Base-by-base conservation (phyloP, 176 grass and related monocot species). In the Bonia amplexicaulis region DNA sequence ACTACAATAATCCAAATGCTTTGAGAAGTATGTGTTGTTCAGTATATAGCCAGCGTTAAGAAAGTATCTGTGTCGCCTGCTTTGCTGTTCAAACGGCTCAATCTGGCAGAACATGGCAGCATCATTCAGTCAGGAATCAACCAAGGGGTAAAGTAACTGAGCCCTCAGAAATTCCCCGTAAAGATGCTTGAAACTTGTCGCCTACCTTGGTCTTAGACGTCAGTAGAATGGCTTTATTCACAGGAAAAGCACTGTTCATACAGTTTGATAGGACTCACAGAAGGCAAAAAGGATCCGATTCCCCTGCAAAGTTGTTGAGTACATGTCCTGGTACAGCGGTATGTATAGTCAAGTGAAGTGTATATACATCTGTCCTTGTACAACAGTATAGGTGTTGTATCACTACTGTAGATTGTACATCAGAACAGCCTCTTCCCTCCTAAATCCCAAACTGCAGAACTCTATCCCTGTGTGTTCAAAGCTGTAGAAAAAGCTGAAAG, bases 31-130 rank as follows among this genome's bases (percentile, higher is more conserved):
- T 62, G 9, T 65, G 60, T 67, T 86, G 59, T 44, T 74, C 73
- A 62, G 63, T 27, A 25, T 12, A 46, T 60, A 53, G 77, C 42
- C 51, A 60, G 51, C 57, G 25, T 49, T 66, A 58, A 57, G 73
- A 83, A 58, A 79, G 74, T 73, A 73, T 86, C 79, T 78, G 69
- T 51, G 48, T 72, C 73, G 59, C 83, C 27, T 79, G 46, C 71
- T 40, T 26, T 47, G 66, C 68, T 60, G 40, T 41, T 41, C 80
- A 74, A 26, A 72, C 35, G 47, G 55, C 44, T 65, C 68, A 72
- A 26, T 65, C 2, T 33, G 41, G 61, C 79, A 66, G 72, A 86
- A 29, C 73, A 57, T n/a, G 57, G 55, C 71, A 47, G 8, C n/a
- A 66, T 65, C 78, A 71, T 25, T 69, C 54, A 66, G 27, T 11